phyloP scores from a whole-genome alignment of 2,329 filamentous ascomycete genomes.

The Chaetomium sp. region DNA sequence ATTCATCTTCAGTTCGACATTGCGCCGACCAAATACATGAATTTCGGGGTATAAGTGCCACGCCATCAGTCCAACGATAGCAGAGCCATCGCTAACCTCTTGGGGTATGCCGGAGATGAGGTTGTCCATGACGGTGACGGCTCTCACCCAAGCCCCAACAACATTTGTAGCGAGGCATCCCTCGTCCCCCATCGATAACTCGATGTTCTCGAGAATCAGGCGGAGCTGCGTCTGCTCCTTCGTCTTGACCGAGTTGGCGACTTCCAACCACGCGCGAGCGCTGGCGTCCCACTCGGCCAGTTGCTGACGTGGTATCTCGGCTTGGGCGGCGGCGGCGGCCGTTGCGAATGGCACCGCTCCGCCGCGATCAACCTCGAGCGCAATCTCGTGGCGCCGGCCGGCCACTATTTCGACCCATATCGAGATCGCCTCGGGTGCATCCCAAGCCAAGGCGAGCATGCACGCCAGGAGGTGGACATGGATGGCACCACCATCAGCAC shows the following conservation, averaged over 20 bases:
- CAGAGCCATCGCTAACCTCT: neutral
- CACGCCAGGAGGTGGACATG: neutral
- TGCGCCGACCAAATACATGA: neutral
- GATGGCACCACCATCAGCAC: neutral
- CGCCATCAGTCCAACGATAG: neutral
- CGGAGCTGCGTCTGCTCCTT: neutral
- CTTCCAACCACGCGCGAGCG: neutral
- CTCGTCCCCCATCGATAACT: neutral
- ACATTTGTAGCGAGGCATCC: neutral
- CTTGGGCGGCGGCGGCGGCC: neutral
- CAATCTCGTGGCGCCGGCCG: neutral
- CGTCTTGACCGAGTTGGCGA: neutral
- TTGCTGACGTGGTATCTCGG: neutral
- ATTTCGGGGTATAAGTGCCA: neutral
- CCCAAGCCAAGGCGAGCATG: neutral
- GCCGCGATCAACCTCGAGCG: neutral
- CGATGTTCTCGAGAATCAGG: neutral
- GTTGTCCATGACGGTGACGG: neutral
- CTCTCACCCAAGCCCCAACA: neutral
- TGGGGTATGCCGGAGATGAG: neutral
- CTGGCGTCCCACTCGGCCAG: constrained; percentile 1
- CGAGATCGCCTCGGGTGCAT: neutral
- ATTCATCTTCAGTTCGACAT: neutral
- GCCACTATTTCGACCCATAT: neutral
- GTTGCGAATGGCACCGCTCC: neutral